Base-by-base conservation (phyloP, 495 filamentous ascomycete genomes). In the Chlorociboria aeruginascens region DNA sequence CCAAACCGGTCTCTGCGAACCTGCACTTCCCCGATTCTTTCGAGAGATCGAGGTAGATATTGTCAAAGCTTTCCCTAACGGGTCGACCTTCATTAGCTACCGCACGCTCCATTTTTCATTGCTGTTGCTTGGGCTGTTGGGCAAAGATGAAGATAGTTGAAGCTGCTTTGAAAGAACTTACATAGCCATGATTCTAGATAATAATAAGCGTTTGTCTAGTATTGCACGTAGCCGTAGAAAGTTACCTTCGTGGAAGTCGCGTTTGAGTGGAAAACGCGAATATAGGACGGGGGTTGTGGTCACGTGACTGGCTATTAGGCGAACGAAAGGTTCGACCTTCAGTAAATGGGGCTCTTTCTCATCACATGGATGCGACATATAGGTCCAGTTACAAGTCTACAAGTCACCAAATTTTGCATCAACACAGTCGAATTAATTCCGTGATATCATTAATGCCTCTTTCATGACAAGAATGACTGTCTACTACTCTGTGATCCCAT, bases 21-120 rank as follows among this genome's bases (percentile, higher is more conserved):
- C 90, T 81, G 69, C 87, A 95, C 72, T 86, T 90, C 51, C 93
- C 93, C 11, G 78, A 72, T 58, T 87, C 81, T 61, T 85, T 87
- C 40, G 89, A 95, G 28, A 99, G 72, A 64, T 99, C 89, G 49
- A 99, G 77, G 65, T 92, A 85, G 68, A 96, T 95, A 61, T 85
- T 86, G 59, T 97, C 89, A 61, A 99, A 99, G 61, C 78, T 87
- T 77, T 98, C 92, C 48, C 74, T 78, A 34, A 6, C 14, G 30
- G 31, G 14, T 35, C 29, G 33, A 49, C 7, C 8, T 9, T 9
- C 38, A 39, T 52, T 34, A 52, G 50, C 43, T 32, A 32, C 7
- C 39, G 28, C 7, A 8, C 16, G 32, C 45, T 3, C 37, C 39
- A 38, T 7, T 39, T 39, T n/a, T 9, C n/a, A 13, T 14, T 47